Evolutionary conservation across 441 rosid species (phyloP).

Genomic region (Metrosideros polymorpha): DNA sequence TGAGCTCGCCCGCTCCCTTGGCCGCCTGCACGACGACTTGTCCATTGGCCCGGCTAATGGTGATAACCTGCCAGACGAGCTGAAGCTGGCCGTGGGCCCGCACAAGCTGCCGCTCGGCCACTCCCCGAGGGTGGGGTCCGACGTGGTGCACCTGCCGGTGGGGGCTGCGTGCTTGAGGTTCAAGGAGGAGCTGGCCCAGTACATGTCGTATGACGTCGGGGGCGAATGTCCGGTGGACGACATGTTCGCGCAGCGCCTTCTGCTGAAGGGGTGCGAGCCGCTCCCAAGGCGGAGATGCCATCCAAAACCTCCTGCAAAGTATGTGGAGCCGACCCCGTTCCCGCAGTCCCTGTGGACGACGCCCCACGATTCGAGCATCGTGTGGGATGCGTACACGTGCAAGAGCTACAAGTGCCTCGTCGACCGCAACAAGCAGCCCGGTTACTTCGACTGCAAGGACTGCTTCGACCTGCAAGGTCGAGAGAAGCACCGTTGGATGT

Average conservation of each 20-base stretch:
- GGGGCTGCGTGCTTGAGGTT: conserved; percentile 34
- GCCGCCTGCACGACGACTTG: neutral
- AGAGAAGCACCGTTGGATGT: conserved; percentile 31
- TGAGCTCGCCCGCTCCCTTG: neutral
- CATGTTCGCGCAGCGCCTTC: conserved; percentile 32
- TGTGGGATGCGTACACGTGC: conserved; percentile 45
- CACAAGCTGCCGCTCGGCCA: conserved; percentile 36
- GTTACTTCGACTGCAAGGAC: conserved; percentile 38
- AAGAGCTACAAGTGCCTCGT: conserved; percentile 37
- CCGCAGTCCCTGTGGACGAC: conserved; percentile 30
- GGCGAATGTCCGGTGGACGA: conserved; percentile 42
- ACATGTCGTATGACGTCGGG: conserved; percentile 30
- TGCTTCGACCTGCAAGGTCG: conserved; percentile 39
- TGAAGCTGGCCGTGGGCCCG: conserved; percentile 24
- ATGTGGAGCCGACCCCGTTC: conserved; percentile 23
- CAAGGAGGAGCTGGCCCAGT: conserved; percentile 31
- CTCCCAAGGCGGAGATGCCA: conserved; percentile 42
- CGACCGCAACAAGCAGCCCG: conserved; percentile 20
- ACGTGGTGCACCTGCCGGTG: conserved; percentile 21
- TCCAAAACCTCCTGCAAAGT: conserved; percentile 20
- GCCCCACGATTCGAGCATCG: conserved; percentile 28
- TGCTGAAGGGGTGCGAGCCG: conserved; percentile 45
- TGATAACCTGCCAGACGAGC: conserved; percentile 8
- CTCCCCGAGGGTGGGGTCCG: conserved; percentile 24
- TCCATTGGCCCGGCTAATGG: neutral